Evolutionary conservation across 805 yeast genomes (phyloP), one percentile per base, ranked within the genome.

Genomic region (Cyberlindnera bimundalis): DNA sequence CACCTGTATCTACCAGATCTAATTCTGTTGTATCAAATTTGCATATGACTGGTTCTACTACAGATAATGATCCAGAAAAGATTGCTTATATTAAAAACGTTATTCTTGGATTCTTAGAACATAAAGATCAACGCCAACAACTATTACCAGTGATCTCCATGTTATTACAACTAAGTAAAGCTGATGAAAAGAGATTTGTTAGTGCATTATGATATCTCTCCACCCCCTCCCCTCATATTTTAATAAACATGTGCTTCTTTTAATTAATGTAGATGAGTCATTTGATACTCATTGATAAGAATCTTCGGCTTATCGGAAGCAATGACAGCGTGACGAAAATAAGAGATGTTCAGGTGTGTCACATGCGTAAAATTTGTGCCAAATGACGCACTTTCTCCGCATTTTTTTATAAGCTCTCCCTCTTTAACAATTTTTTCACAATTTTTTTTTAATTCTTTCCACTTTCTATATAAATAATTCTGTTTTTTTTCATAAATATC

Each of bases 71-170:
- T n/a, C 42, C 53, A 25, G 67, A 63, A 19, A 83, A 78, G 52
- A 70, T 82, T 16, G 86, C 95, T 11, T 91, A 91, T 58, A 71
- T 89, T 37, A 86, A 85, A 60, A 93, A 93, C 58, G 96, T 91
- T 3, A 62, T 91, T n/a, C 66, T 91, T 2, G 97, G 97, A 2
- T 93, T 84, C 59, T 63, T 93, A 40, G 96, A 90, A 56, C 96
- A 86, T 58, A 84, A 76, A 55, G 99, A 91, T n/a, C 97, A 90
- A 62, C 72, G 98, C 44, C 78, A 72, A 21, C 87, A 81, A 59
- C 70, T 91, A 31, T 66, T 93, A 24, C 97, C 98, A 0, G 98
- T 93, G 6, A 68, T 91, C 18, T 76, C 90, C 35, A 79, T 86
- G 49, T 62, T 91, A 37, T 71, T 91, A 45, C 78, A 79, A 40